Conservation (phyloP, 225 moss, liverwort and hornwort genomes). For the Physcomitrium patens region DNA sequence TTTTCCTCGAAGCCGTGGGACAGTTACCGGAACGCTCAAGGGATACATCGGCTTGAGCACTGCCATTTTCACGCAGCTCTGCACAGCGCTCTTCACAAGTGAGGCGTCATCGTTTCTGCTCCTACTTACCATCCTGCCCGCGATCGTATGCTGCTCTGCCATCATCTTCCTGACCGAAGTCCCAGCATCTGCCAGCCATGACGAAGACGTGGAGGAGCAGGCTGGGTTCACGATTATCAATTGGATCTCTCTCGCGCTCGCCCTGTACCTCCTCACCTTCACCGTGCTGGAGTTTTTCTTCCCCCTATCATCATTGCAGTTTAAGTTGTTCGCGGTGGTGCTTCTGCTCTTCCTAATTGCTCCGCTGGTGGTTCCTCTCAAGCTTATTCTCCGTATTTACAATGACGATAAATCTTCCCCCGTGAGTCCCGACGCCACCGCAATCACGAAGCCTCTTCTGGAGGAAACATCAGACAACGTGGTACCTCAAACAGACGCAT, state of each 20-base stretch:
- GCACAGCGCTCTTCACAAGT: constrained; percentile 64
- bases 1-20: constrained; percentile 67
- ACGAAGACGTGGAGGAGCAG: too few relatives aligned
- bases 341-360: constrained; percentile 64
- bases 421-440: not conserved
- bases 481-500: not conserved
- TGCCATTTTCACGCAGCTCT: constrained; percentile 71
- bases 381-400: constrained; percentile 48
- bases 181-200: too few relatives aligned
- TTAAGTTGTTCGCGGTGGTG: constrained; percentile 54
- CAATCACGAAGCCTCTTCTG: constrained; percentile 44
- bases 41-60: constrained; percentile 73
- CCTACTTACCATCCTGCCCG: constrained; percentile 52
- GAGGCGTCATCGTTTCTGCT: constrained; percentile 62
- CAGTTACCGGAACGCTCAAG: constrained; percentile 68
- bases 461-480: constrained; percentile 15
- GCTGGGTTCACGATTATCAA: constrained; percentile 30
- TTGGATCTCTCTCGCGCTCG: constrained; percentile 57
- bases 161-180: too few relatives aligned
- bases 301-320: constrained; percentile 40
- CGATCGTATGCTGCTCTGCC: constrained; percentile 35
- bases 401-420: not conserved
- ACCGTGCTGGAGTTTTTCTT: constrained; percentile 53
- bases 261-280: constrained; percentile 61
- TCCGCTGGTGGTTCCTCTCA: constrained; percentile 56